Conservation (phyloP, 1,139 yeast species). For the Pichia sp. region DNA sequence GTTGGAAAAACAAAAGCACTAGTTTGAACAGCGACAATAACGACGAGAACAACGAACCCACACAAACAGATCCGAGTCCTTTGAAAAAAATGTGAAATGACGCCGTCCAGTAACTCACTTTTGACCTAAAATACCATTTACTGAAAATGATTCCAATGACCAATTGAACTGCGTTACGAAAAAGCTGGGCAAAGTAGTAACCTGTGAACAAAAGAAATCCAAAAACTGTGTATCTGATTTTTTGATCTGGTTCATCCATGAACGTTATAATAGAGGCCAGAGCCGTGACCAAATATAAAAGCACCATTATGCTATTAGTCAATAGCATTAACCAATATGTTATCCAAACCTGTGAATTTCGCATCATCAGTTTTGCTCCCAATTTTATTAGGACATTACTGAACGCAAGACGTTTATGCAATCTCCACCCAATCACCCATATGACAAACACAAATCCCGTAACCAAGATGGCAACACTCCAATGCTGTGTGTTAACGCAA, state of each 20-base stretch:
- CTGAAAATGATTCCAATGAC: slow-evolving; percentile 81
- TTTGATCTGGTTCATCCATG: slow-evolving; percentile 21
- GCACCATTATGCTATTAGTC: slow-evolving; percentile 48
- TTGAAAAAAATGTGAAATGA: slow-evolving; percentile 73
- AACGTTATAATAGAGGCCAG: slow-evolving; percentile 73
- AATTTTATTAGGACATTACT: slow-evolving; percentile 69
- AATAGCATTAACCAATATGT: slow-evolving; percentile 57
- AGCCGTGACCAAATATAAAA: slow-evolving; percentile 49
- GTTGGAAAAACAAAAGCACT: slow-evolving; percentile 10
- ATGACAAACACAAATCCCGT: slow-evolving; percentile 54
- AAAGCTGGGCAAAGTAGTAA: slow-evolving; percentile 74
- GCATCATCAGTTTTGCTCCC: slow-evolving; percentile 67
- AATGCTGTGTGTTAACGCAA: slow-evolving; percentile 56
- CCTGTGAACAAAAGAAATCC: slow-evolving; percentile 49
- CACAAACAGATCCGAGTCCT: slow-evolving; percentile 84
- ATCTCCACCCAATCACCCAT: slow-evolving; percentile 67
- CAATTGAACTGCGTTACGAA: slow-evolving; percentile 75
- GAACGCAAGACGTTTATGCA: slow-evolving; percentile 45
- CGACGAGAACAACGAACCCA: slow-evolving; percentile 78
- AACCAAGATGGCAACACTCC: slow-evolving; percentile 74
- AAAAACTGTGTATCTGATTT: slow-evolving; percentile 32
- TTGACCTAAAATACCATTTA: slow-evolving; percentile 88
- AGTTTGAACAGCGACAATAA: slow-evolving; percentile 46
- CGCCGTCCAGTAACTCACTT: slow-evolving; percentile 70
- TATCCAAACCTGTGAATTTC: slow-evolving; percentile 59